Evolutionary conservation across 2,329 filamentous ascomycete species (phyloP), one percentile per base, ranked within the genome.

Genomic region (Thyridium curvatum): DNA sequence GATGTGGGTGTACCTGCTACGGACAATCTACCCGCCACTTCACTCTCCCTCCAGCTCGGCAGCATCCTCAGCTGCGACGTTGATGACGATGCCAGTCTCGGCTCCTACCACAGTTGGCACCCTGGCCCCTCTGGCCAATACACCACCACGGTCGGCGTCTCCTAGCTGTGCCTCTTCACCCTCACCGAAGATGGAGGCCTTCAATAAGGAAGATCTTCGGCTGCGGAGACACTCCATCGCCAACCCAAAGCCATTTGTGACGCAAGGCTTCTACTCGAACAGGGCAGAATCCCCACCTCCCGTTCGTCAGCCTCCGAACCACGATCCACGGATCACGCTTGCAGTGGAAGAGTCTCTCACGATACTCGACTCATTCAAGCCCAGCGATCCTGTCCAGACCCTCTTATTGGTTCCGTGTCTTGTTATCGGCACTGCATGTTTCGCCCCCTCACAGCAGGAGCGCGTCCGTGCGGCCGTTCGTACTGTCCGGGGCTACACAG

Each of bases 1-100:
- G 71, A 70, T 81, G 61, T 82, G 77, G 72, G 68, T 82, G 10
- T 81, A 82, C 47, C 64, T 82, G 3, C 76, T 72, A 55, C 67
- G 76, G 28, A 80, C 78, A 6, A 73, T 81, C 30, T 77, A 77
- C 41, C 77, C 77, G 4, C 77, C 78, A 1, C 21, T 26, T 6
- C 21, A 26, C 21, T 49, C 47, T 3, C 36, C 48, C 2, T 37
- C 50, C 2, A 34, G 45, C 10, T 30, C 48, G 3, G 46, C 47
- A n/a, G 35, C 40, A 30, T 18, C 40, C 2, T 47, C 52, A 1
- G 51, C 50, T n/a, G 38, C 46, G 12, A 37, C 41, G 3, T 18
- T 28, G 16, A 13, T 29, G 8, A 31, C 35, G 15, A 15, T 33
- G 6, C 32, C 32, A 9, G 44, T 45, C 4, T 39, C 41, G 45